Evolutionary conservation across 1,284 basidiomycete genomes (phyloP).

Genomic region (Ceratobasidium sp.): DNA sequence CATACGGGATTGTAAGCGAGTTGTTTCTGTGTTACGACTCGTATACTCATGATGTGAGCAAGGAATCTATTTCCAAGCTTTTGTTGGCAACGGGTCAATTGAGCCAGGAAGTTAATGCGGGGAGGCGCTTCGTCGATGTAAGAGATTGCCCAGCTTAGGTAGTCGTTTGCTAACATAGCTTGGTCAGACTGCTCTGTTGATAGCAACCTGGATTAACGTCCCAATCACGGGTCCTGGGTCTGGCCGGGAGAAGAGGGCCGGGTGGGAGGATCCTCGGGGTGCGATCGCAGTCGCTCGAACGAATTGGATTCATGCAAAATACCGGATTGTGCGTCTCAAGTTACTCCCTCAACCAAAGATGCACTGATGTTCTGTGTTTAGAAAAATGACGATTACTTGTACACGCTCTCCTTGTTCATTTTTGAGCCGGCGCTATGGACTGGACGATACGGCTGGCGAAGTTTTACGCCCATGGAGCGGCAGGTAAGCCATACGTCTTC

Average conservation of each 20-base stretch:
- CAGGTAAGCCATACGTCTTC: constrained; percentile 6
- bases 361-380: background rate
- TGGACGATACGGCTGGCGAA: constrained; percentile 27
- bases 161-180: background rate
- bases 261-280: constrained; percentile 27
- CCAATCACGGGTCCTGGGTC: constrained; percentile 39
- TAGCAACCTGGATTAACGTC: constrained; percentile 25
- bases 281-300: constrained; percentile 38
- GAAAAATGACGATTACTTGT: constrained; percentile 38
- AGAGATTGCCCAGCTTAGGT: background rate
- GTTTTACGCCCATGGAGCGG: constrained; percentile 33
- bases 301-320: constrained; percentile 42
- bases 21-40: background rate
- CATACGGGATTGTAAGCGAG: constrained; percentile 34
- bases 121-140: constrained; percentile 32
- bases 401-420: constrained; percentile 32
- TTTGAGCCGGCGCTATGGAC: constrained; percentile 23
- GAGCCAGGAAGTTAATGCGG: constrained; percentile 17
- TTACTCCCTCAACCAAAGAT: background rate
- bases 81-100: constrained; percentile 29
- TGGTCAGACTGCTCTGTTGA: constrained; percentile 30
- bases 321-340: constrained; percentile 22
- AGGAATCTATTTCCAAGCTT: constrained; percentile 34
- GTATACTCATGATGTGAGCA: background rate
- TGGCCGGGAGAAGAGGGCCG: background rate